phyloP scores from a whole-genome alignment of 495 filamentous ascomycete species.

The Penicillium odoratum region DNA sequence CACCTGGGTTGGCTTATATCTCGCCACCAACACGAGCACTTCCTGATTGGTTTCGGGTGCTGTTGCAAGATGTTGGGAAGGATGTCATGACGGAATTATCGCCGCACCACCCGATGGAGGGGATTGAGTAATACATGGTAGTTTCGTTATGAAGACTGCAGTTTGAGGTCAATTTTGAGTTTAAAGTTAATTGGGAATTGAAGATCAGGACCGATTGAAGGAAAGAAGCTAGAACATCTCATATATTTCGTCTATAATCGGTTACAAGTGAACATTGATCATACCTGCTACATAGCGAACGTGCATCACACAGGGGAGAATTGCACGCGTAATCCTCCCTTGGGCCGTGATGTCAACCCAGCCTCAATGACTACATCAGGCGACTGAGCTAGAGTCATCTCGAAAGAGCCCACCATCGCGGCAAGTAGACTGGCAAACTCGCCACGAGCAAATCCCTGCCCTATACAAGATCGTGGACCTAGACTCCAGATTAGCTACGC shows the following conservation, averaged over 20 bases:
- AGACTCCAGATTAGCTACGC: neutral
- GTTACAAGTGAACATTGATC: neutral
- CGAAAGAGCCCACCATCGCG: slow-evolving; percentile 62
- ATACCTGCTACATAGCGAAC: neutral
- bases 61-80: slow-evolving; percentile 12
- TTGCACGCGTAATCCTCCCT: neutral
- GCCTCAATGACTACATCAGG: neutral
- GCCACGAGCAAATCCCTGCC: slow-evolving; percentile 66
- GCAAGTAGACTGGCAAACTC: slow-evolving; percentile 78
- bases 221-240: too few relatives aligned
- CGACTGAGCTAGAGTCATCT: slow-evolving; percentile 36
- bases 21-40: slow-evolving; percentile 9
- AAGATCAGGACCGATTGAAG: too few relatives aligned
- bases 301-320: neutral
- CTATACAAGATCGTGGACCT: slow-evolving; percentile 73
- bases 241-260: neutral
- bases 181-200: too few relatives aligned
- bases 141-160: neutral
- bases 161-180: too few relatives aligned
- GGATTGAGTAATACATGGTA: neutral
- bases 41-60: slow-evolving; percentile 12
- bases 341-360: neutral
- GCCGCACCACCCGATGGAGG: slow-evolving; percentile 32
- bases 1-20: slow-evolving; percentile 6
- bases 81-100: slow-evolving; percentile 35